These are phyloP conservation scores for Phanerochaete sordida DNA, from an alignment of 768 basidiomycete genomes.

Conservation along the genomic window DNA sequence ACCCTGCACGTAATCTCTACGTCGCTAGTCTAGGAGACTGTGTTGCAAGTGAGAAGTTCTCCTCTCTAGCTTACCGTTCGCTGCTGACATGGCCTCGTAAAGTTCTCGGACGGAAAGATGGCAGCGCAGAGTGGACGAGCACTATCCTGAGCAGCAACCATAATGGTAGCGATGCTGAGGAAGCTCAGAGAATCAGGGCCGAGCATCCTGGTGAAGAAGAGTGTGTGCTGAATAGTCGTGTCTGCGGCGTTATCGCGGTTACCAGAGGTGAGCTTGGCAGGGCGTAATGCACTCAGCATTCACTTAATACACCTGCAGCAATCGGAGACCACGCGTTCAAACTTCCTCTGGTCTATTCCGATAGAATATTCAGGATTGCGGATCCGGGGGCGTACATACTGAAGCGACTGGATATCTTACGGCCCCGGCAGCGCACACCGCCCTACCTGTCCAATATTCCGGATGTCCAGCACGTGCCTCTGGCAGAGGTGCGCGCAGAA, in stretches of 20 bases:
- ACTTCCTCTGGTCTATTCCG: conserved; percentile 44
- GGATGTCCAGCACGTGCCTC: conserved; percentile 38
- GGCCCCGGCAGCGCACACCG: conserved; percentile 45
- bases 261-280: conserved; percentile 48
- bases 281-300: conserved; percentile 11
- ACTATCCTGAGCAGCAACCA: conserved; percentile 44
- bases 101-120: conserved; percentile 41
- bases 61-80: background rate
- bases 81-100: background rate
- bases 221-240: conserved; percentile 40
- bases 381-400: conserved; percentile 16
- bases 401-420: conserved; percentile 26
- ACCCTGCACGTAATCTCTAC: conserved; percentile 46
- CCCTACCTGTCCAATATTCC: conserved; percentile 48
- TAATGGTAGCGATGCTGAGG: conserved; percentile 42
- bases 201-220: conserved; percentile 48
- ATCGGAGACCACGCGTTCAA: conserved; percentile 56
- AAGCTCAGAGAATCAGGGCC: conserved; percentile 35
- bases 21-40: conserved; percentile 58
- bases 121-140: conserved; percentile 34
- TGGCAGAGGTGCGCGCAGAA: conserved; percentile 23
- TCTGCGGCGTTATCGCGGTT: conserved; percentile 53
- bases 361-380: conserved; percentile 42
- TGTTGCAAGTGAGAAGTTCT: conserved; percentile 39
- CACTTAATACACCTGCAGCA: conserved; percentile 29